Evolutionary conservation across 2,329 filamentous ascomycete species (phyloP), one percentile per base, ranked within the genome.

Genomic region (Phoma herbarum): DNA sequence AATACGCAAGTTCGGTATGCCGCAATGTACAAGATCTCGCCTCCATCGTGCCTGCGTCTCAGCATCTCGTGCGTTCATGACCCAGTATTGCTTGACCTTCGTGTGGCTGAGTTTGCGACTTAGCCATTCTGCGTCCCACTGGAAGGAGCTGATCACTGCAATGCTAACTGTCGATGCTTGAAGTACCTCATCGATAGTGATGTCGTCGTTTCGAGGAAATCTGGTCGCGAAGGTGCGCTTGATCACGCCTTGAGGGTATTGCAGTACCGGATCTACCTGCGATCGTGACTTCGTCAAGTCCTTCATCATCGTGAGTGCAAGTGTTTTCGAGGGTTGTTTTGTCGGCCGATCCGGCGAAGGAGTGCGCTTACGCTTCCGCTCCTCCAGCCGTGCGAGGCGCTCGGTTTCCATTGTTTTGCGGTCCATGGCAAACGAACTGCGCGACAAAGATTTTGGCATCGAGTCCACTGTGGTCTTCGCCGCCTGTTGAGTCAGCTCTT

Each of bases 361-460:
- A 73, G 18, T 41, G 20, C 86, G 84, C 75, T 93, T 84, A 31
- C 86, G 84, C 75, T 93, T 91, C 42, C 83, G 79, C 33, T 81
- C 83, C 37, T 79, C 82, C 20, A 88, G 75, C 65, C 93, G 85
- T 22, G 86, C 88, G 14, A 96, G 83, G 39, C 94, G 87, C 73
- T 96, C 92, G 68, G 88, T 83, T 75, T 97, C 94, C 92, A 97
- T 95, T 51, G 87, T 85, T 76, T 88, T 92, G 33, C 93, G 86
- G 78, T 97, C 85, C 1, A 96, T 77, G 3, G 84, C 84, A 4
- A 84, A 51, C 3, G 23, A 25, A 44, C 11, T 41, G 16, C 16
- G 20, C 25, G 31, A 8, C 11, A 22, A 29, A 2, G 39, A n/a
- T 11, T 25, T 35, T 25, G 14, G 12, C 14, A 25, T 18, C 12